Evolutionary conservation across 1,284 basidiomycete genomes (phyloP), one percentile per base, ranked within the genome.

Genomic region (Ceratobasidium sp.): DNA sequence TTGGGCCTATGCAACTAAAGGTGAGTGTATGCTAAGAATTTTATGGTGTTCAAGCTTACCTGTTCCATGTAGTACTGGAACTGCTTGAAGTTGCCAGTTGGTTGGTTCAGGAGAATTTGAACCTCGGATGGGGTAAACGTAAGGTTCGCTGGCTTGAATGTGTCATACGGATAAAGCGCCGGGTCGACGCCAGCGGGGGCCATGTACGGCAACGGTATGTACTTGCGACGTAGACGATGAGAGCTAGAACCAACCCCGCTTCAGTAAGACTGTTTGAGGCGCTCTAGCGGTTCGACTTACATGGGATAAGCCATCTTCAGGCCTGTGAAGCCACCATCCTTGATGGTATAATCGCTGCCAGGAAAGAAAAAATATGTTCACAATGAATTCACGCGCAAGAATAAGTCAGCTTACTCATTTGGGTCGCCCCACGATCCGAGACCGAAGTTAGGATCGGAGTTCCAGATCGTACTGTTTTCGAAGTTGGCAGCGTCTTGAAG

Each of bases 271-370:
- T 52, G 21, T 9, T 11, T 52, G 49, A 21, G n/a, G n/a, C n/a
- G n/a, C n/a, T n/a, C n/a, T n/a, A n/a, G n/a, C n/a, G n/a, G n/a
- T n/a, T n/a, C n/a, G 26, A 32, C 54, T 57, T 30, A 57, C 54
- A 7, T 32, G 5, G 54, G 54, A n/a, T 57, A 57, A 30, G 54
- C 54, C 14, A 57, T 30, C 21, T 6, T 57, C 54, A 57, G 11
- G 21, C 35, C 21, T 5, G 21, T 11, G 21, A 57, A 57, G 13
- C 54, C 54, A 6, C 54, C 54, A n/a, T 57, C 54, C 54, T 57
- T 57, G 54, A 57, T 21, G 54, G 54, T 57, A n/a, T 28, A 57
- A n/a, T 57, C 54, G 21, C 54, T 57, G n/a, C n/a, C n/a, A n/a
- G n/a, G n/a, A n/a, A n/a, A n/a, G n/a, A n/a, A n/a, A n/a, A n/a